These are phyloP conservation scores for Sphaerulina musiva DNA, from an alignment of 2,329 filamentous ascomycete species.

Conservation along the genomic window DNA sequence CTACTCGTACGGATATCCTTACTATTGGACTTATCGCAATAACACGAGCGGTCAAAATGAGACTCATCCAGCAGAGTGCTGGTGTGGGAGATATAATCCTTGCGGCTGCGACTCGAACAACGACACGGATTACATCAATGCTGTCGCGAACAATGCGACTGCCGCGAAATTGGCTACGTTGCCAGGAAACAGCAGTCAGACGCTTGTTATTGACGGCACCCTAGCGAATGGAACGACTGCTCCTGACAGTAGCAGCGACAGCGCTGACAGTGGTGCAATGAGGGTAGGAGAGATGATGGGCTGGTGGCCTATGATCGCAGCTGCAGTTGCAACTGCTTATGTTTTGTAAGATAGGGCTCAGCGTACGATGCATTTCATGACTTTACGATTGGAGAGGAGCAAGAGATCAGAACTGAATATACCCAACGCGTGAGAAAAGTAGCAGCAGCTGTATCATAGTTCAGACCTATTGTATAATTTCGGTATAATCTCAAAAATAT, in stretches of 20 bases:
- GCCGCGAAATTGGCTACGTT: conserved; percentile 57
- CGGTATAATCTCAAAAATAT: too few species aligned
- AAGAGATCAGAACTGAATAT: too few species aligned
- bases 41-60: conserved; percentile 48
- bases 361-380: neutral
- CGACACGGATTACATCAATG: conserved; percentile 53
- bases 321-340: conserved; percentile 17
- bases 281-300: conserved; percentile 21
- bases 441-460: too few species aligned
- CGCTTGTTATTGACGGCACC: conserved; percentile 67
- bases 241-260: conserved; percentile 28
- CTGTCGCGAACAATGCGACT: conserved; percentile 53
- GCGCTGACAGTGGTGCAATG: conserved; percentile 24
- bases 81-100: conserved; percentile 51
- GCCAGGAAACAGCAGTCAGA: conserved; percentile 52
- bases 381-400: neutral
- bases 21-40: conserved; percentile 51
- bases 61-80: conserved; percentile 55
- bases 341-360: neutral
- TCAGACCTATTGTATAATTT: too few species aligned
- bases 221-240: conserved; percentile 49
- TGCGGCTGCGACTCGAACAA: conserved; percentile 65
- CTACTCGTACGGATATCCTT: conserved; percentile 55
- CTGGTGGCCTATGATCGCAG: conserved; percentile 36
- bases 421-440: too few species aligned